A percentile compares a stretch with the other conserved stretches of the same genome.
phyloP scores from a whole-genome alignment of 495 filamentous ascomycete genomes.

The Tricharina praecox region DNA sequence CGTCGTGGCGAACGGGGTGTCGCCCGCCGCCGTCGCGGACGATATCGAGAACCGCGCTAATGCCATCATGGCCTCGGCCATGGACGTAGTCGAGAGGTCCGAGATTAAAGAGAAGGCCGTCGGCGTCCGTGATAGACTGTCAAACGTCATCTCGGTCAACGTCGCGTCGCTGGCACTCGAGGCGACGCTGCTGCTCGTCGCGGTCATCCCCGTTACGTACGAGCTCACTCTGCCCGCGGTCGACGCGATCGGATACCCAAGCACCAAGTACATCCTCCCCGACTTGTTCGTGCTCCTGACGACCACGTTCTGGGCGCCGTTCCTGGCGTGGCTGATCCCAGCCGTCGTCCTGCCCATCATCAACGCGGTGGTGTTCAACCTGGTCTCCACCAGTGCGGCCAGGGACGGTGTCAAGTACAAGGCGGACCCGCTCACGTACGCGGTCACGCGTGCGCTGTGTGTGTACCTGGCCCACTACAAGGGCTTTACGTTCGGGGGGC shows the following conservation, averaged over 20 bases:
- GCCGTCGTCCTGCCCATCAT: constrained; percentile 49
- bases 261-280: constrained; percentile 45
- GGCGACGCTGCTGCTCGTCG: constrained; percentile 40
- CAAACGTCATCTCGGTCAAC: constrained; percentile 48
- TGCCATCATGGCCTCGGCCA: constrained; percentile 39
- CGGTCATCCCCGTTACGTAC: constrained; percentile 50
- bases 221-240: constrained; percentile 53
- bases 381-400: constrained; percentile 36
- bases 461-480: constrained; percentile 63
- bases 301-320: constrained; percentile 62
- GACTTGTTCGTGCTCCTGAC: constrained; percentile 72
- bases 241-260: constrained; percentile 32
- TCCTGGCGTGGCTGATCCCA: constrained; percentile 60
- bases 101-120: constrained; percentile 40
- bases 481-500: constrained; percentile 46
- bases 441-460: constrained; percentile 64
- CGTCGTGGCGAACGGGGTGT: constrained; percentile 54
- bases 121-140: constrained; percentile 46
- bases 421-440: constrained; percentile 77
- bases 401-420: constrained; percentile 31
- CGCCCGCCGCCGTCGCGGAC: constrained; percentile 68
- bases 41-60: constrained; percentile 59
- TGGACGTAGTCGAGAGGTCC: constrained; percentile 33
- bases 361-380: constrained; percentile 73
- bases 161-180: constrained; percentile 49